Base-by-base conservation (phyloP, 306 rosid species). In the Cucumis melo region DNA sequence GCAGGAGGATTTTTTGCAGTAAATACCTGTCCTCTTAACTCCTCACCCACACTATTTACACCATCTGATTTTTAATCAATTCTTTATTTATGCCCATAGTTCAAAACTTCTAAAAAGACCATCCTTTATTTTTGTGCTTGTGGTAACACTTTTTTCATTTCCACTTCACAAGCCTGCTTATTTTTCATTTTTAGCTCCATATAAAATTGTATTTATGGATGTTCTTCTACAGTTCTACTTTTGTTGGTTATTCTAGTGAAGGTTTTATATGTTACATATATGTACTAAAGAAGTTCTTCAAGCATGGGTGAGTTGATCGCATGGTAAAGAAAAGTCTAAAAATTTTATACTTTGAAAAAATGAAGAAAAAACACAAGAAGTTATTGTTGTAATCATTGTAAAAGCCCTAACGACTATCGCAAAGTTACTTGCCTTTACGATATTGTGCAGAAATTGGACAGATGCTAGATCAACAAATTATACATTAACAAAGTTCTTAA, bases 1-100 rank as follows among this genome's bases (percentile, higher is more conserved):
- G 97, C 97, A 24, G 98, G 97, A 74, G 97, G 97, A 7, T 94
- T 94, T 86, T 91, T 91, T 38, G 93, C 93, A 0, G 98, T 90
- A 84, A 84, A 87, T 84, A 64, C 23, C 70, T 66, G 60, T 74
- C 61, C 41, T 73, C 76, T 16, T 10, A 61, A 61, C 20, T 4
- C 67, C 6, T 36, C 56, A 14, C n/a, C 8, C 44, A 39, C 53
- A 46, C 16, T 9, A 57, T 8, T 32, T 11, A 67, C 20, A 6
- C 55, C 55, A 20, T 67, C 34, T 67, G 51, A 67, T 67, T 67
- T 23, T 42, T 20, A 20, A 36, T 39, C 23, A 68, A 21, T 68
- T 19, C 11, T 11, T 42, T 42, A 21, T 66, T 66, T 41, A 51
- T 42, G n/a, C 36, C 55, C 5, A 11, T 66, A 41, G 53, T 39